Evolutionary conservation across 1,284 basidiomycete genomes (phyloP), one percentile per base, ranked within the genome.

Genomic region (Lentinula novae-zelandiae): DNA sequence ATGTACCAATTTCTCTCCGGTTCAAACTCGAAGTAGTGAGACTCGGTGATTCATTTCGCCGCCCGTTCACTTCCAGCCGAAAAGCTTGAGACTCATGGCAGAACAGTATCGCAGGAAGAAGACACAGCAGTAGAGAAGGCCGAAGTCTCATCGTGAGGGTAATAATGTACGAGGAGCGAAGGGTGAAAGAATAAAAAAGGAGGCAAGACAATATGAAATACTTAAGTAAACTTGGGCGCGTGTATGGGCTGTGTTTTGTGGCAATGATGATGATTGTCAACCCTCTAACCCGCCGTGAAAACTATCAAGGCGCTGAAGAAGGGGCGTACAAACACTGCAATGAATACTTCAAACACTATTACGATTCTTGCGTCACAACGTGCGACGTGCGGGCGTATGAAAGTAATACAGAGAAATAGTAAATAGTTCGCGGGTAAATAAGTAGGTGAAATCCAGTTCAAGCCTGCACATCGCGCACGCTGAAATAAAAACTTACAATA

Each of bases 1-100:
- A 64, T 27, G 60, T 63, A 4, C 63, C 56, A 49, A 42, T 38
- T 44, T 34, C 60, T 46, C 60, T 55, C 13, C 33, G 46, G 5
- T 31, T n/a, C 8, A 60, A 40, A n/a, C 2, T 27, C 27, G 34
- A 27, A 5, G 60, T 49, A 27, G 44, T 20, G 6, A 46, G 20
- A 20, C 20, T 46, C 12, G 17, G 44, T 20, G 17, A 22, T 46
- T 9, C 44, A 46, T 46, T 53, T 44, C 57, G 57, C 8, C 20
- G 20, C 15, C 57, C 57, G 6, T 39, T 52, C 5, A 58, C 50
- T 42, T 52, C 20, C 17, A 58, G 15, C n/a, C n/a, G 48, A 22
- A 58, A 6, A 34, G 57, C 57, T 40, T 15, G 40, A 46, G 22
- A 52, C 15, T 51, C 15, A 13, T 40, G 20, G 9, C 40, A 20